Conservation (phyloP, 441 rosid species). For the Arabidopsis lyrata region DNA sequence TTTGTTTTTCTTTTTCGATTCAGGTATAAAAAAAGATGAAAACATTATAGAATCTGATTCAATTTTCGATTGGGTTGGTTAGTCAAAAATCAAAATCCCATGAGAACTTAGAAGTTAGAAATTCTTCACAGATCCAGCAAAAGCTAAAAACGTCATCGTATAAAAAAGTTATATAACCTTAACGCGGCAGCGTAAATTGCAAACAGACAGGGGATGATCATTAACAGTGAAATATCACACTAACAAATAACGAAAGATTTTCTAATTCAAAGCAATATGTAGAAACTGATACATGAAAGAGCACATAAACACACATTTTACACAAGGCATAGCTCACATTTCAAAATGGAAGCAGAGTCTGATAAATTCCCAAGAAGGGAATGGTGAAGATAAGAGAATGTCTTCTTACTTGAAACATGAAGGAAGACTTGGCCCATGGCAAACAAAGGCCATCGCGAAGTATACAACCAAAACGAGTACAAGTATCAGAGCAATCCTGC, state of each 20-base stretch:
- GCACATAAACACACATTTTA: slow-evolving; percentile 32
- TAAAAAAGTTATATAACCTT: background rate
- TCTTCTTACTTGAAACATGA: slow-evolving; percentile 63
- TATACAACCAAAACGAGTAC: slow-evolving; percentile 67
- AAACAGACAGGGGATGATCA: background rate
- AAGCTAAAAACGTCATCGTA: background rate
- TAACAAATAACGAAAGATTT: background rate
- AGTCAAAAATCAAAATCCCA: background rate
- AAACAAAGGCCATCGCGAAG: slow-evolving; percentile 72
- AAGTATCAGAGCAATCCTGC: slow-evolving; percentile 72
- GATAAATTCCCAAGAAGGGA: slow-evolving; percentile 15
- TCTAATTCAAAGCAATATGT: slow-evolving; percentile 3
- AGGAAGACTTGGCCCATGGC: slow-evolving; percentile 79
- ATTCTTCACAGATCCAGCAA: background rate
- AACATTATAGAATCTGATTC: too few species aligned
- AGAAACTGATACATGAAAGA: background rate
- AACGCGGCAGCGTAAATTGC: background rate
- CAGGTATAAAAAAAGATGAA: too few species aligned
- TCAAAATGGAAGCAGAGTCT: slow-evolving; percentile 13
- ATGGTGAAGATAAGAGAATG: slow-evolving; percentile 9
- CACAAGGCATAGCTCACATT: background rate
- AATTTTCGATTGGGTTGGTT: too few species aligned
- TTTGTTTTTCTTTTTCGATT: too few species aligned
- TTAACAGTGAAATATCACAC: slow-evolving; percentile 19
- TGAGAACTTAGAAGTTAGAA: background rate